Evolutionary conservation across 495 filamentous ascomycete species (phyloP).

Genomic region (Talaromyces nanjingensis): DNA sequence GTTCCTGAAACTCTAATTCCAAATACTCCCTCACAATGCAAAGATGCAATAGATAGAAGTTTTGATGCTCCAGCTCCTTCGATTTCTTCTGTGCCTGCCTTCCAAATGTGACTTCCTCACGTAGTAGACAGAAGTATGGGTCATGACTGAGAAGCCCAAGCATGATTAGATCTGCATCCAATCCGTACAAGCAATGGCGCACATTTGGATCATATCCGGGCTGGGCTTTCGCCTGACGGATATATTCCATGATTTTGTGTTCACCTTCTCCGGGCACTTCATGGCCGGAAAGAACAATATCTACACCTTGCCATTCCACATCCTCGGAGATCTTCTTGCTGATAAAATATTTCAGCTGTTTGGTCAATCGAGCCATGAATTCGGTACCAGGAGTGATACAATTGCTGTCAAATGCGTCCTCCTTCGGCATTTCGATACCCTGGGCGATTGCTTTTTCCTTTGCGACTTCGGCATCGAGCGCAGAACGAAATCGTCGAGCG

Average conservation of each 20-base stretch:
- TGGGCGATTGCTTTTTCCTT: slow-evolving; percentile 84
- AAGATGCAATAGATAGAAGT: slow-evolving; percentile 96
- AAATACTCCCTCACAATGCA: slow-evolving; percentile 97
- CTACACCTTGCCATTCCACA: slow-evolving; percentile 90
- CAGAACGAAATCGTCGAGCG: slow-evolving; percentile 89
- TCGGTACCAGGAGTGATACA: slow-evolving; percentile 97
- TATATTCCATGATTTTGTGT: slow-evolving; percentile 99
- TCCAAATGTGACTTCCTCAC: slow-evolving; percentile 97
- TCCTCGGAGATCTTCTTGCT: slow-evolving; percentile 98
- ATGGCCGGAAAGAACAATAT: slow-evolving; percentile 94
- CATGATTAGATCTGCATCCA: slow-evolving; percentile 99
- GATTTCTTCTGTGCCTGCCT: slow-evolving; percentile 75
- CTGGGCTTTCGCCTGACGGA: slow-evolving; percentile 91
- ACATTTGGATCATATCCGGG: slow-evolving; percentile 90
- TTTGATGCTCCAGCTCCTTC: slow-evolving; percentile 96
- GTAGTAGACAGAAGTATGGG: slow-evolving; percentile 93
- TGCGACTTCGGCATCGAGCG: slow-evolving; percentile 80
- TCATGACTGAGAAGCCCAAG: slow-evolving; percentile 93
- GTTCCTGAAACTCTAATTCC: slow-evolving; percentile 91
- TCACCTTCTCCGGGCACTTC: slow-evolving; percentile 99
- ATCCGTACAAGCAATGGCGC: slow-evolving; percentile 93
- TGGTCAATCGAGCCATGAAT: slow-evolving; percentile 94
- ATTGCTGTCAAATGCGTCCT: slow-evolving; percentile 96
- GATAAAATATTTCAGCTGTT: slow-evolving; percentile 96
- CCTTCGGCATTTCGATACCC: slow-evolving; percentile 87